Conservation (phyloP, 2,329 filamentous ascomycete species). For the Penicillium sp. region DNA sequence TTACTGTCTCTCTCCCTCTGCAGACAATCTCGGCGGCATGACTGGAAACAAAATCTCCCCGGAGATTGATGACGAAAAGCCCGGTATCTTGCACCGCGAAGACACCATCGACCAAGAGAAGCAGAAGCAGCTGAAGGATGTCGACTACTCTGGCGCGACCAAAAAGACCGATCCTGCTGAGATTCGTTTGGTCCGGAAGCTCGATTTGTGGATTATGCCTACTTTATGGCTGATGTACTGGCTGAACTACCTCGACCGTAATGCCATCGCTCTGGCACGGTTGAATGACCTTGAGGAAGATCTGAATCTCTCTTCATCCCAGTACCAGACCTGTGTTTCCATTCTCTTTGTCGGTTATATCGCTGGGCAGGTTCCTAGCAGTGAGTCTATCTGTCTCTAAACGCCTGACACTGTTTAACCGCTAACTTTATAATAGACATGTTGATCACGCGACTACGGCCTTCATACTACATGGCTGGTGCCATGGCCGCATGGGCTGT, state of each 20-base stretch:
- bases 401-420: constrained; percentile 1
- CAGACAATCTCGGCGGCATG: constrained; percentile 7
- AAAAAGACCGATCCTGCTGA: constrained; percentile 45
- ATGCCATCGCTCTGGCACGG: constrained; percentile 36
- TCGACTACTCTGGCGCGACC: constrained; percentile 45
- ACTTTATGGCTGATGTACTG: constrained; percentile 45
- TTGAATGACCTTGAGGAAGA: constrained; percentile 34
- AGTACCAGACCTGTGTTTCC: constrained; percentile 36
- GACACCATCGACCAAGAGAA: constrained; percentile 18
- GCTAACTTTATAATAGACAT: constrained; percentile 20
- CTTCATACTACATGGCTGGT: constrained; percentile 49
- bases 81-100: constrained; percentile 16
- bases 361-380: constrained; percentile 21
- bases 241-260: constrained; percentile 35
- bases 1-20: constrained; percentile 3
- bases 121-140: constrained; percentile 16
- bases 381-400: constrained; percentile 12
- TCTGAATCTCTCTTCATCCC: constrained; percentile 28
- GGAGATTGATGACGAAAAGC: constrained; percentile 13
- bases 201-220: constrained; percentile 45
- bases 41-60: constrained; percentile 8
- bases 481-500: constrained; percentile 37
- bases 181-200: constrained; percentile 42
- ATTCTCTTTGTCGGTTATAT: constrained; percentile 33
- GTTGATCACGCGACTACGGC: constrained; percentile 42